Base-by-base conservation (phyloP, 345 rosid genomes). In the Salix purpurea region DNA sequence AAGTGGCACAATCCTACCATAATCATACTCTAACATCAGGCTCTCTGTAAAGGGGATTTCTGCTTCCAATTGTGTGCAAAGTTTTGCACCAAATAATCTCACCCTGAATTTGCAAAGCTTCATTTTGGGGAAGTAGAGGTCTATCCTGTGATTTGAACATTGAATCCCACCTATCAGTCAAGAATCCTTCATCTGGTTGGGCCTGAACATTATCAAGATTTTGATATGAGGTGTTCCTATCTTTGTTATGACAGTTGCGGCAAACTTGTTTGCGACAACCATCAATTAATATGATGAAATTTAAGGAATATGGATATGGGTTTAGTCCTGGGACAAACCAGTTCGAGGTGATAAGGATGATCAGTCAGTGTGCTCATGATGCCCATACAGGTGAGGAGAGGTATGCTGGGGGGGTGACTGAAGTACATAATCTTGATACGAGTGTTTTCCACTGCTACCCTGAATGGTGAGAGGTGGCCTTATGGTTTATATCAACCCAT, bases 171-270 rank as follows among this genome's bases (percentile, higher is more conserved):
- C 3, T 2, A 34, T 21, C 10, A 64, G 1, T 77, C 81, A 13
- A 74, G 69, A 77, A 54, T 54, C 67, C 73, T 82, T 34, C 66
- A 77, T 34, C 69, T 76, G 77, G 56, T 77, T 65, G 65, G 74
- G 30, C 18, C 50, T 50, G 77, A 81, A 24, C 56, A 7, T 15
- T 4, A 52, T 4, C 14, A 30, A 1, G 14, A 40, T 46, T 67
- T 39, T 36, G 28, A 65, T 69, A 19, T 4, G 46, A 48, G 28
- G n/a, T 65, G 26, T 26, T 48, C n/a, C 37, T 6, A 21, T 30
- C 56, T 21, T 40, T 7, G 28, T 9, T 50, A 37, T 30, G 7
- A 6, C 2, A 28, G 21, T 19, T 21, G 11, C 30, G 19, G 11
- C 0, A 15, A 26, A 15, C 61, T 1, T 30, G n/a, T 19, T 3